These are phyloP conservation scores for Dothistroma septosporum DNA, from an alignment of 2,329 filamentous ascomycete species.

Conservation along the genomic window DNA sequence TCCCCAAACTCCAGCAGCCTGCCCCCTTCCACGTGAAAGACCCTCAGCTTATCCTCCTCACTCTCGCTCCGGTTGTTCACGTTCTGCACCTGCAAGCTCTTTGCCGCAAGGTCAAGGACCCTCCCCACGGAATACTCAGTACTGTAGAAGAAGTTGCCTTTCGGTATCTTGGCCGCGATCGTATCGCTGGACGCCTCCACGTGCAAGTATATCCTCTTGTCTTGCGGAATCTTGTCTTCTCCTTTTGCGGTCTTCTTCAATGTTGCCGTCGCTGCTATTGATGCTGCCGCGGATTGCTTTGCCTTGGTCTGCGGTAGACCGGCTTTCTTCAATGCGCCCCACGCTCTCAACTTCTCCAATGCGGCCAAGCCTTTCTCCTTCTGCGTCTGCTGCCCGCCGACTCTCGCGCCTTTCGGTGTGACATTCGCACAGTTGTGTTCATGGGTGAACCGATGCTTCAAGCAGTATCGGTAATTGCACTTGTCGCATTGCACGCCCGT, in stretches of 20 bases:
- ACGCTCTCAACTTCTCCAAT: slow-evolving; percentile 71
- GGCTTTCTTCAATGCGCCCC: slow-evolving; percentile 65
- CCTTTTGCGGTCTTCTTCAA: slow-evolving; percentile 88
- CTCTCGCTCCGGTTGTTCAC: slow-evolving; percentile 73
- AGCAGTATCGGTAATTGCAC: slow-evolving; percentile 71
- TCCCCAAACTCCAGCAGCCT: slow-evolving; percentile 82
- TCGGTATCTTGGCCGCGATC: slow-evolving; percentile 75
- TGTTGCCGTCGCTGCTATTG: slow-evolving; percentile 65
- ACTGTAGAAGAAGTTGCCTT: slow-evolving; percentile 49
- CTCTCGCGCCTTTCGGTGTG: slow-evolving; percentile 54
- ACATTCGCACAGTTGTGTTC: slow-evolving; percentile 83
- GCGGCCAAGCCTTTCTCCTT: slow-evolving; percentile 67
- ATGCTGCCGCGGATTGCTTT: slow-evolving; percentile 56
- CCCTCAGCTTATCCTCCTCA: slow-evolving; percentile 73
- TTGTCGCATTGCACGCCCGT: slow-evolving; percentile 66
- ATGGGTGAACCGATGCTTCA: slow-evolving; percentile 70
- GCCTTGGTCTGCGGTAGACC: slow-evolving; percentile 50
- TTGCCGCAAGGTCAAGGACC: slow-evolving; percentile 73
- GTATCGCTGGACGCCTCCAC: slow-evolving; percentile 89
- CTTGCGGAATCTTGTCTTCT: slow-evolving; percentile 70
- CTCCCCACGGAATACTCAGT: slow-evolving; percentile 84
- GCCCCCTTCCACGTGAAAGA: slow-evolving; percentile 92
- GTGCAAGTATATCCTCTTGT: slow-evolving; percentile 85
- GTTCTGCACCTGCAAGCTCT: slow-evolving; percentile 73
- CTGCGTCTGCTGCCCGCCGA: slow-evolving; percentile 42